phyloP scores from a whole-genome alignment of 176 grass and related monocot genomes.

The Rhipidocladum racemiflorum region DNA sequence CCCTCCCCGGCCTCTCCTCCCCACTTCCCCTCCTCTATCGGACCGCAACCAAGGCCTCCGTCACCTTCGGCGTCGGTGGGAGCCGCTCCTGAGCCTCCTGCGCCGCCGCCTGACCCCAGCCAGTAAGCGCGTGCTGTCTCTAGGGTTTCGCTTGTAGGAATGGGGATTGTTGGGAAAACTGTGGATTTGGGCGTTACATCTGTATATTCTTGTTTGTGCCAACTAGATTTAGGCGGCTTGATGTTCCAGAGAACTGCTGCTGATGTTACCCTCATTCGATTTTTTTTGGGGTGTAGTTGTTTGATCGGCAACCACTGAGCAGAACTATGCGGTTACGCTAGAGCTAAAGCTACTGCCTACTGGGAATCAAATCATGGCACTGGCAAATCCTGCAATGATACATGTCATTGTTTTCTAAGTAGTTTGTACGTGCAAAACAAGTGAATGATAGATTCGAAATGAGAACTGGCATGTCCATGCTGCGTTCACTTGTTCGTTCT shows the following conservation, averaged over 20 bases:
- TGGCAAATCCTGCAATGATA: background rate
- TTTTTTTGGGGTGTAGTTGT: background rate
- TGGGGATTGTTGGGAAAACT: background rate
- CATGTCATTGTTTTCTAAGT: background rate
- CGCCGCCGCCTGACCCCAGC: background rate
- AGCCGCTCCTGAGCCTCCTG: constrained; percentile 2
- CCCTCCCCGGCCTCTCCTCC: background rate
- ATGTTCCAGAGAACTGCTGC: background rate
- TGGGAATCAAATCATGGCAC: background rate
- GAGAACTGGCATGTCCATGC: background rate
- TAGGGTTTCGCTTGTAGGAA: constrained; percentile 32
- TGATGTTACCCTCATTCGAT: background rate
- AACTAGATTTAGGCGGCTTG: background rate
- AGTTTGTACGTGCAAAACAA: background rate
- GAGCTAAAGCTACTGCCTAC: background rate
- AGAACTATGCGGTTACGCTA: background rate
- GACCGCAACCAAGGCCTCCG: constrained; percentile 22
- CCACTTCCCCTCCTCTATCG: background rate
- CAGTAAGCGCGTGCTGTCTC: constrained; percentile 25
- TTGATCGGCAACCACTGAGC: background rate
- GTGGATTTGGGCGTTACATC: background rate
- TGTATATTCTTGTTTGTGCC: background rate
- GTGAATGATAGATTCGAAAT: background rate
- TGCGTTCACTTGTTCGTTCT: background rate
- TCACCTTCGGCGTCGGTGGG: background rate